Base-by-base conservation (phyloP, 2,329 filamentous ascomycete genomes). In the Knoxdaviesia capensis region DNA sequence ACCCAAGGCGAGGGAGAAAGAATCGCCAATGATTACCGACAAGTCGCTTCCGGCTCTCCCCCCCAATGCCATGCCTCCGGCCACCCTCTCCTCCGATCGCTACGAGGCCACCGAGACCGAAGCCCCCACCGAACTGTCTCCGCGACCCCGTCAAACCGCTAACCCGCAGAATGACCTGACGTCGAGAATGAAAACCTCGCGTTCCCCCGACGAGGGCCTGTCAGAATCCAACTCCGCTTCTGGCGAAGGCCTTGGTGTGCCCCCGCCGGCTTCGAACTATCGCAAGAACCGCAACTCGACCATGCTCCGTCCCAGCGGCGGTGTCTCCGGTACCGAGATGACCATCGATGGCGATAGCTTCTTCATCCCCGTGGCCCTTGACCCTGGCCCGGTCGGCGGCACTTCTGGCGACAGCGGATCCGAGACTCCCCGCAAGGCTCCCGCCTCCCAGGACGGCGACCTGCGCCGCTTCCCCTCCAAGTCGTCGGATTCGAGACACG, bases 11-110 rank as follows among this genome's bases (percentile, higher is more conserved):
- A 66, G 72, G 51, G 74, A 77, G 49, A 77, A 78, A 55, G 74
- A 78, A 10, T 74, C 67, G 41, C 71, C 77, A 20, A 74, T 77
- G 64, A 77, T 84, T 47, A 74, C 82, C 35, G 88, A 98, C 56
- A 96, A 96, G 58, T 93, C 86, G 6, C 65, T 98, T 34, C 90
- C 90, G 20, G 90, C 90, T 30, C 68, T 96, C 29, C 90, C 88
- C 31, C 81, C 83, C 5, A 84, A 74, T 50, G 80, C 77, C 31
- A 66, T 75, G 32, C 66, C 74, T 34, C 68, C 70, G 36, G 73
- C 69, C 48, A 66, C 71, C 4, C 81, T 79, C 52, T 71, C 72
- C 64, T 56, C 66, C 58, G 54, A 76, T 55, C 54, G 77, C 61
- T 59, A 67, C 57, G 58, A 78, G 38, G 56, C 64, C 33, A 61